Percentiles rank a stretch among this genome's conserved stretches.
Conservation (phyloP, 1,284 basidiomycete genomes). For the Uromyces viciae-fabae region DNA sequence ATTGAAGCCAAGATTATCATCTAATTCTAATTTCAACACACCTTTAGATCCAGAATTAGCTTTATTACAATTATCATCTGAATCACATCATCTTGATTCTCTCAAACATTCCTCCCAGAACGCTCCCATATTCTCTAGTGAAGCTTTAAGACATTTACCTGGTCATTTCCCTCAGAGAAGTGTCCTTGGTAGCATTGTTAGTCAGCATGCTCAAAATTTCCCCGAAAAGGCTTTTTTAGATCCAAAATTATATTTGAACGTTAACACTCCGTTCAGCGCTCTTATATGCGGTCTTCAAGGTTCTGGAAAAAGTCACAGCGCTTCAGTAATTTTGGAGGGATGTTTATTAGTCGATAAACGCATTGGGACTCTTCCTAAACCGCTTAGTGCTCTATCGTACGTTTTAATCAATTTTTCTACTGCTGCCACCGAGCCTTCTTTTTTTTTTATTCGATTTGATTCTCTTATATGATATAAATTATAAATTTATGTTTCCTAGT, state of each 20-base stretch:
- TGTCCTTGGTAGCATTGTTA: slow-evolving; percentile 14
- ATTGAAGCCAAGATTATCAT: background rate
- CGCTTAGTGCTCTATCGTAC: slow-evolving; percentile 5
- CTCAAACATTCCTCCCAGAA: slow-evolving; percentile 3
- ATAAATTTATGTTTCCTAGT: background rate
- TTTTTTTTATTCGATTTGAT: background rate
- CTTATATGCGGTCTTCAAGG: slow-evolving; percentile 41
- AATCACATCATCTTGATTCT: background rate
- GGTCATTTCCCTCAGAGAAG: slow-evolving; percentile 23
- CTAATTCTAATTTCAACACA: background rate
- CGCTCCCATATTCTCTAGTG: background rate
- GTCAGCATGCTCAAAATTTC: slow-evolving; percentile 7
- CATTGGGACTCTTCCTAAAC: slow-evolving; percentile 20
- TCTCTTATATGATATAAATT: background rate
- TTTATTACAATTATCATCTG: background rate
- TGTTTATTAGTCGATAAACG: slow-evolving; percentile 26
- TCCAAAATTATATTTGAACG: slow-evolving; percentile 38
- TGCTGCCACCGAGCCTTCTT: background rate
- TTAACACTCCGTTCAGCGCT: slow-evolving; percentile 32
- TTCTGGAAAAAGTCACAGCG: slow-evolving; percentile 30
- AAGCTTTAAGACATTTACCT: background rate
- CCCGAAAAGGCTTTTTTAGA: background rate
- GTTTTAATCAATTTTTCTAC: background rate
- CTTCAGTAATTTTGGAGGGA: slow-evolving; percentile 32
- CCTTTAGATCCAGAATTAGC: background rate